These are phyloP conservation scores for Entoloma clypeatum DNA, from an alignment of 1,284 basidiomycete genomes.

Conservation along the genomic window DNA sequence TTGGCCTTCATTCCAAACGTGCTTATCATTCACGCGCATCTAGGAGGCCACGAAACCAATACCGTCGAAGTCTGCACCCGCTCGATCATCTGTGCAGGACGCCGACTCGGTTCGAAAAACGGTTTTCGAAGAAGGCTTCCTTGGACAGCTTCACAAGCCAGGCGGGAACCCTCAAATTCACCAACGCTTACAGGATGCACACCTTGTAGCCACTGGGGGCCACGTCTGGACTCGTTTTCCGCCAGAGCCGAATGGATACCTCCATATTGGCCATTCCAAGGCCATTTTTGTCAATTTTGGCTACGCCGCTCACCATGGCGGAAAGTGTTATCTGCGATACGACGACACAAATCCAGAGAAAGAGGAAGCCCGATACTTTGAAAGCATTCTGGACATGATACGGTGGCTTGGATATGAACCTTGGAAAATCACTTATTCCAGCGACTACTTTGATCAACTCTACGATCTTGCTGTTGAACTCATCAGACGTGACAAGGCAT, in stretches of 20 bases:
- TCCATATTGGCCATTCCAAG: slow-evolving; percentile 97
- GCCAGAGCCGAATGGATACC: slow-evolving; percentile 96
- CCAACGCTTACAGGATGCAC: slow-evolving; percentile 74
- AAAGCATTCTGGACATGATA: slow-evolving; percentile 93
- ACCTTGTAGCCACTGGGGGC: slow-evolving; percentile 80
- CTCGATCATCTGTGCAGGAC: slow-evolving; percentile 28
- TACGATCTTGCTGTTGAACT: slow-evolving; percentile 91
- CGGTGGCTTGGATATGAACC: slow-evolving; percentile 98
- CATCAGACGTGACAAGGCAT: slow-evolving; percentile 88
- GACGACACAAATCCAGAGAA: slow-evolving; percentile 99
- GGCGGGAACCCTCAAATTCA: slow-evolving; percentile 92
- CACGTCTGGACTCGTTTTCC: slow-evolving; percentile 96
- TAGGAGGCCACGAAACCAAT: slow-evolving; percentile 42
- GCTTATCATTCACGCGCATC: slow-evolving; percentile 25
- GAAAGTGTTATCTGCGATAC: slow-evolving; percentile 91
- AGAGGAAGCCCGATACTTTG: slow-evolving; percentile 94
- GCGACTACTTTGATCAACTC: slow-evolving; percentile 91
- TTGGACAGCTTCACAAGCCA: slow-evolving; percentile 90
- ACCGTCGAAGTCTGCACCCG: slow-evolving; percentile 31
- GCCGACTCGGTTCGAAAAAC: slow-evolving; percentile 49
- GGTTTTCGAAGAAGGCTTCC: slow-evolving; percentile 94
- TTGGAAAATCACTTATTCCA: slow-evolving; percentile 99
- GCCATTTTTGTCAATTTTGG: slow-evolving; percentile 99
- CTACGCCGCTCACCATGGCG: slow-evolving; percentile 89
- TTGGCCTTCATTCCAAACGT: not conserved